Conservation (phyloP, 116 monocot species). For the Posidonia oceanica region DNA sequence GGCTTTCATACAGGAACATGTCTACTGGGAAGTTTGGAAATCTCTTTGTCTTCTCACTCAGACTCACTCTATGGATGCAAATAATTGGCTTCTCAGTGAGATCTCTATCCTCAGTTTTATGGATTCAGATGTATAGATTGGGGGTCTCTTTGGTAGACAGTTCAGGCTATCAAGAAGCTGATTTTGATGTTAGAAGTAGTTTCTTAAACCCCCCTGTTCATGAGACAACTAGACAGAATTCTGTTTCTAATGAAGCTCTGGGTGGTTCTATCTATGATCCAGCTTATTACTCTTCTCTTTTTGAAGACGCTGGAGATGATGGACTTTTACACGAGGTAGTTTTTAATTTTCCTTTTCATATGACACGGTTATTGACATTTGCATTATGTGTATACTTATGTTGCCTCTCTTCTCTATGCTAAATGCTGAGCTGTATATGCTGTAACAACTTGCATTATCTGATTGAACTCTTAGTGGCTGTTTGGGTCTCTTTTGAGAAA, state of each 20-base stretch:
- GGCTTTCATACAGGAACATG: constrained; percentile 36
- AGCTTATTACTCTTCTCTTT: constrained; percentile 67
- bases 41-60: constrained; percentile 65
- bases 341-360: not conserved
- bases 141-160: constrained; percentile 39
- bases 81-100: constrained; percentile 79
- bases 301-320: constrained; percentile 55
- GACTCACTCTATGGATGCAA: constrained; percentile 78
- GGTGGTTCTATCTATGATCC: constrained; percentile 82
- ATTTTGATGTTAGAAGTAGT: constrained; percentile 52
- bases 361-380: too few relatives aligned
- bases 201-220: constrained; percentile 46
- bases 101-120: constrained; percentile 76
- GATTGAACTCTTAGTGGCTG: too few relatives aligned
- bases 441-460: too few relatives aligned
- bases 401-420: too few relatives aligned
- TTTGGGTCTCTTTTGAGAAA: too few relatives aligned
- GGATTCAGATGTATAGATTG: constrained; percentile 95
- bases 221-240: constrained; percentile 36
- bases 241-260: constrained; percentile 41
- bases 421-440: too few relatives aligned
- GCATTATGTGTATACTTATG: too few relatives aligned
- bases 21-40: constrained; percentile 41
- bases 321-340: constrained; percentile 21
- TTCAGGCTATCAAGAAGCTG: constrained; percentile 32